Evolutionary conservation across 352 stramenopile genomes (phyloP), one percentile per base, ranked within the genome.

Genomic region (Pythium diclinum): DNA sequence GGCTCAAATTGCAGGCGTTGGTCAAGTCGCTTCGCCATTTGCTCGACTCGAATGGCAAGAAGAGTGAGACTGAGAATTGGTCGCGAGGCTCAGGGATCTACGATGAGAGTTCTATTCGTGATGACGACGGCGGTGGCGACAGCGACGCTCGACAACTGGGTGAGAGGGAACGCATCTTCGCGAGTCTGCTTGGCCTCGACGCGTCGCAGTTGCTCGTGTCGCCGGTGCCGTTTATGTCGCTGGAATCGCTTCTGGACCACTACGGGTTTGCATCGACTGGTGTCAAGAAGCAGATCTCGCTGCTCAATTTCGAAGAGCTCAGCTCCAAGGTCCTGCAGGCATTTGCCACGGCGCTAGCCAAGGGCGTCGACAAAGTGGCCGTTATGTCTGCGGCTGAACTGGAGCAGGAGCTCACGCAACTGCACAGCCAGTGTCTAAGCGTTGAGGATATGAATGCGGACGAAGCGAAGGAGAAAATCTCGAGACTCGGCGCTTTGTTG

Each of bases 161-260:
- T 3, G 34, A 23, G 16, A 21, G 25, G 17, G 33, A 59, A 16
- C 33, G 14, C 6, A 21, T 6, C 21, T 10, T 63, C 1, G 36
- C 40, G 13, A 13, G 1, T 1, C 49, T 57, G n/a, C 52, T 72
- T 4, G 46, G 40, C 36, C 6, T 66, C 2, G 14, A 52, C 16
- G 21, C 36, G 2, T 46, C 53, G 30, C 61, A 40, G n/a, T 17
- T 55, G 59, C 55, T 34, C 16, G 63, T 62, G 58, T 76, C 49
- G 6, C 21, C 17, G n/a, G 46, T 59, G 19, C 72, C 72, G 1
- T 74, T 76, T 28, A 61, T 56, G 14, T 68, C 65, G 52, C 59
- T 76, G n/a, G 72, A 78, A 40, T 74, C 59, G 21, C 69, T 78
- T 10, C 66, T 78, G 10, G 72, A 78, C 38, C 69, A 78, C 56